Evolutionary conservation across 805 yeast genomes (phyloP).

Genomic region (Candida manassasensis): DNA sequence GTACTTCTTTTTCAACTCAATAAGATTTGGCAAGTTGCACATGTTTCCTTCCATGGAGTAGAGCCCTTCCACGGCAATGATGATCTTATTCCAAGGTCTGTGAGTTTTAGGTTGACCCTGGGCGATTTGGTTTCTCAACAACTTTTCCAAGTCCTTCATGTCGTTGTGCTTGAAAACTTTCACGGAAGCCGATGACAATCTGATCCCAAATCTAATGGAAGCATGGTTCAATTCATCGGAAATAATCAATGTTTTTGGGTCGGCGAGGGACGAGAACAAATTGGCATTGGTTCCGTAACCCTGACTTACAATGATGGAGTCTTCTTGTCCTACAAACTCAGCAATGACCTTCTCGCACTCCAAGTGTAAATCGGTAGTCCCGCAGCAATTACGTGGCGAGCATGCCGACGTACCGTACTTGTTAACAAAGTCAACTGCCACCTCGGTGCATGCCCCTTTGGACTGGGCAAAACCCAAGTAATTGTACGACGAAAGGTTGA

Average conservation of each 20-base stretch:
- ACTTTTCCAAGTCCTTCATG: slow-evolving; percentile 70
- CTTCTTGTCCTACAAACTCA: slow-evolving; percentile 85
- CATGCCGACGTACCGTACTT: slow-evolving; percentile 73
- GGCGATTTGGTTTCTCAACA: slow-evolving; percentile 78
- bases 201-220: slow-evolving; percentile 90
- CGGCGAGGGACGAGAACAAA: slow-evolving; percentile 76
- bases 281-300: slow-evolving; percentile 96
- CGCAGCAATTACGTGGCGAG: slow-evolving; percentile 71
- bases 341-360: slow-evolving; percentile 78
- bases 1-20: slow-evolving; percentile 75
- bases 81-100: slow-evolving; percentile 90
- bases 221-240: slow-evolving; percentile 95
- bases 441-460: slow-evolving; percentile 83
- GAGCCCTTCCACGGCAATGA: slow-evolving; percentile 87
- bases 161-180: slow-evolving; percentile 91
- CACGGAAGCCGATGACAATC: slow-evolving; percentile 89
- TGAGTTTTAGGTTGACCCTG: slow-evolving; percentile 94
- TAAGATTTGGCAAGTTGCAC: slow-evolving; percentile 71
- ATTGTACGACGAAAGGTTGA: slow-evolving; percentile 87
- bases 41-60: slow-evolving; percentile 92
- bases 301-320: slow-evolving; percentile 80
- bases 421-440: slow-evolving; percentile 58
- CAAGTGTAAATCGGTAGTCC: slow-evolving; percentile 69
- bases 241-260: slow-evolving; percentile 82
- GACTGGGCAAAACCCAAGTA: slow-evolving; percentile 97